Evolutionary conservation across 164 flowering plant genomes (phyloP).

Genomic region (Tetrastigma voinierianum): DNA sequence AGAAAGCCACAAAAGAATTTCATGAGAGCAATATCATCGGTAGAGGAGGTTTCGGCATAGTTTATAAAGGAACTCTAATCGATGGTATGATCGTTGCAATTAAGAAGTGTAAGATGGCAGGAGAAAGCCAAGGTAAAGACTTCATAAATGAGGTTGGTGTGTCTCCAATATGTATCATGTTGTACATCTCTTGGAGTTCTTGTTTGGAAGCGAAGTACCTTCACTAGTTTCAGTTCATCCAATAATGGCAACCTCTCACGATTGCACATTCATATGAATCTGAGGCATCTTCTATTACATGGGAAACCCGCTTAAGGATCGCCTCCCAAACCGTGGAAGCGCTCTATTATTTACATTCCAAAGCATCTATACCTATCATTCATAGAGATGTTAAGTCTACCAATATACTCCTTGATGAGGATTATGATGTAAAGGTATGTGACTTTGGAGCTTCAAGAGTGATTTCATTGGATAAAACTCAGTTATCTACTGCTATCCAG

Average conservation of each 20-base stretch:
- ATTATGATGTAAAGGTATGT: conserved; percentile 33
- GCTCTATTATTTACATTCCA: conserved; percentile 44
- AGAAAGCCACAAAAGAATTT: conserved; percentile 43
- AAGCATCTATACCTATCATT: conserved; percentile 37
- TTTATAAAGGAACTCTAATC: conserved; percentile 34
- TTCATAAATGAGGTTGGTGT: conserved; percentile 51
- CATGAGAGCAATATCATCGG: conserved; percentile 34
- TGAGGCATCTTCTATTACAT: conserved; percentile 12
- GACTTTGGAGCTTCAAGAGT: conserved; percentile 48
- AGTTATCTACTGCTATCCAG: conserved; percentile 27
- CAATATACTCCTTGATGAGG: conserved; percentile 45
- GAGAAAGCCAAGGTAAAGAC: conserved; percentile 33
- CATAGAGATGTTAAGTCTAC: conserved; percentile 48
- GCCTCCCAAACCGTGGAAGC: conserved; percentile 46
- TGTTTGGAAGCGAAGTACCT: conserved; percentile 49
- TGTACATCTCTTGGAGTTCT: conserved; percentile 42
- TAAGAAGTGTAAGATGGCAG: conserved; percentile 41
- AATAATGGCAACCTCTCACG: conserved; percentile 40
- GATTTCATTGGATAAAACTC: conserved; percentile 36
- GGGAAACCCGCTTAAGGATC: conserved; percentile 37
- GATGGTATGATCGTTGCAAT: conserved; percentile 39
- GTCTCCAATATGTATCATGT: conserved; percentile 44
- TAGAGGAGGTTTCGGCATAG: conserved; percentile 45
- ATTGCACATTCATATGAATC: conserved; percentile 31
- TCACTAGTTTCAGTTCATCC: conserved; percentile 47